Base-by-base conservation (phyloP, 352 stramenopile genomes). In the Globisporangium megalacanthum region DNA sequence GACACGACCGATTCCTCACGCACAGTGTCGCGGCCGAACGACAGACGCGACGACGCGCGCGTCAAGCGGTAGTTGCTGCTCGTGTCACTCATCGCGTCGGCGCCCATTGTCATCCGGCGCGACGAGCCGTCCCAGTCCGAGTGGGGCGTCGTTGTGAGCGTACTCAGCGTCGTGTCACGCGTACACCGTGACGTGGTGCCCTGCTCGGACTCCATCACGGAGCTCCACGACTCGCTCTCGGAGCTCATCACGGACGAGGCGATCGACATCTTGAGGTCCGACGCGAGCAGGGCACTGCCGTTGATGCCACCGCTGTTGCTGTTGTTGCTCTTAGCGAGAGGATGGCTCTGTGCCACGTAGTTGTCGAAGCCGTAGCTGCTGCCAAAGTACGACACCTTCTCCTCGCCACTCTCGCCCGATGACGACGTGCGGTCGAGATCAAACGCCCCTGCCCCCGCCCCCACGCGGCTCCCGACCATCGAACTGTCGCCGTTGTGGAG, bases 141-240 rank as follows among this genome's bases (percentile, higher is more conserved):
- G 6, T 71, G 53, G 13, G 79, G 64, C 0, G 72, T 63, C 31
- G 51, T 60, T 9, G 76, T 88, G 57, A 82, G 72, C 33, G 61
- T 72, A 63, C 78, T 91, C n/a, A 91, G 65, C 6, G 62, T 72
- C 36, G 81, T 89, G 51, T 92, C 81, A 9, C 81, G 81, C 15
- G 81, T 92, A 61, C 79, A 79, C 15, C 81, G 81, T 39, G 73
- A 81, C 11, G 63, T 55, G 14, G 58, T 61, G 19, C 63, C 63
- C 22, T 65, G 49, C 8, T 92, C 81, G 5, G 81, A 92, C 36
- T 68, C 79, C 45, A 92, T 58, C 22, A 92, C 81, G 2, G 81
- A 92, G 59, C 81, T 92, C 81, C 81, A 92, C 19, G 75, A 79
- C 20, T 79, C 73, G 29, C 81, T 92, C 20, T 72, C 62, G 3